Conservation (phyloP, 805 yeast genomes). For the Zygosaccharomyces siamensis region DNA sequence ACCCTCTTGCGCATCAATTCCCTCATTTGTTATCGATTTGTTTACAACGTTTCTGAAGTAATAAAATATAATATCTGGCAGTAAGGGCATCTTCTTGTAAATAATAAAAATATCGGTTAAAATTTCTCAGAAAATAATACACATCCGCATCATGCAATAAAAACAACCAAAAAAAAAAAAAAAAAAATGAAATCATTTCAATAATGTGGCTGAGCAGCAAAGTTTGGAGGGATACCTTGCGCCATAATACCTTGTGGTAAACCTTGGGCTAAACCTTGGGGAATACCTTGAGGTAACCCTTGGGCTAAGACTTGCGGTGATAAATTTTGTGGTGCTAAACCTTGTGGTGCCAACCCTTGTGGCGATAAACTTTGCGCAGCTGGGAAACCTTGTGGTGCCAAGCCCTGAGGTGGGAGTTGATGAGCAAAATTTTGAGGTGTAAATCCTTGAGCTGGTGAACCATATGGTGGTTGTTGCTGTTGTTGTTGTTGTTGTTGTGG, state of each 20-base stretch:
- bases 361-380: constrained; percentile 6
- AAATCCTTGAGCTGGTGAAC: constrained; percentile 23
- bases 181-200: constrained; percentile 9
- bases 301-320: constrained; percentile 1
- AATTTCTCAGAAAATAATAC: not conserved
- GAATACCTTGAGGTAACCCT: constrained; percentile 1
- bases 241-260: constrained; percentile 2
- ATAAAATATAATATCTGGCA: not conserved
- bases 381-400: constrained; percentile 12
- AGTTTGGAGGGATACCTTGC: constrained; percentile 1
- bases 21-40: not conserved
- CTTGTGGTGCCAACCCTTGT: constrained; percentile 4
- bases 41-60: not conserved
- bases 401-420: constrained; percentile 10
- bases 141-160: not conserved
- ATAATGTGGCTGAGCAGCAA: constrained; percentile 11
- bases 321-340: constrained; percentile 1
- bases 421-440: constrained; percentile 11
- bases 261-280: constrained; percentile 1
- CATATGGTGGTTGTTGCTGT: constrained; percentile 25
- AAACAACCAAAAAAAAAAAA: not conserved
- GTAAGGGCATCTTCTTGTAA: not conserved
- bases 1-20: not conserved
- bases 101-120: not conserved
- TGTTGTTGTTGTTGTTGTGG: constrained; percentile 26